These are phyloP conservation scores for Elsinoe perseae DNA, from an alignment of 2,329 filamentous ascomycete species.

Conservation along the genomic window DNA sequence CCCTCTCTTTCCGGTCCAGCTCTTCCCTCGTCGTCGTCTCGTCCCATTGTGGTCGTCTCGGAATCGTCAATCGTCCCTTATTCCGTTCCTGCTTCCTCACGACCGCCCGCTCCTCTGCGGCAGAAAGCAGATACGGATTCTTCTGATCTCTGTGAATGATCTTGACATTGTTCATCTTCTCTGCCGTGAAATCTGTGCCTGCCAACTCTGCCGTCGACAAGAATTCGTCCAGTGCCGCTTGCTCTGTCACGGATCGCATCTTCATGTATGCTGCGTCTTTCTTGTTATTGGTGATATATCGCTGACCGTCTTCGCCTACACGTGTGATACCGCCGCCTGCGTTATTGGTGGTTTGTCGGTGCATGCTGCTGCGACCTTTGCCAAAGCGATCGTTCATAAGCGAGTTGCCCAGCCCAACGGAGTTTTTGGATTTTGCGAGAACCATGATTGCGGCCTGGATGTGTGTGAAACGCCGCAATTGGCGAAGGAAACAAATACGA, in stretches of 20 bases:
- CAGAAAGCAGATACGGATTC: constrained; percentile 86
- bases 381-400: constrained; percentile 99
- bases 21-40: constrained; percentile 72
- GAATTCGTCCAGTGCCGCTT: constrained; percentile 94
- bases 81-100: constrained; percentile 78
- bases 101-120: constrained; percentile 70
- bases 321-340: constrained; percentile 45
- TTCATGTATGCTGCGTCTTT: constrained; percentile 96
- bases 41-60: constrained; percentile 84
- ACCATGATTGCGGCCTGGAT: constrained; percentile 46
- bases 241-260: constrained; percentile 98
- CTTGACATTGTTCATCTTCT: constrained; percentile 98
- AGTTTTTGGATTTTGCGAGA: constrained; percentile 87
- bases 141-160: constrained; percentile 95
- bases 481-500: too few species aligned
- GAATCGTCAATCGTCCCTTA: constrained; percentile 72
- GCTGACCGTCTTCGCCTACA: constrained; percentile 27
- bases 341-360: constrained; percentile 60
- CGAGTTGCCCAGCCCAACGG: constrained; percentile 88
- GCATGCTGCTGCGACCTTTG: constrained; percentile 79
- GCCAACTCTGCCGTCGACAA: constrained; percentile 90
- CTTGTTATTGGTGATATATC: constrained; percentile 84
- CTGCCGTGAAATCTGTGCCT: constrained; percentile 96
- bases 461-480: not conserved
- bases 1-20: constrained; percentile 69